Evolutionary conservation across 2,329 filamentous ascomycete species (phyloP), one percentile per base, ranked within the genome.

Genomic region (Albifimbria verrucaria): DNA sequence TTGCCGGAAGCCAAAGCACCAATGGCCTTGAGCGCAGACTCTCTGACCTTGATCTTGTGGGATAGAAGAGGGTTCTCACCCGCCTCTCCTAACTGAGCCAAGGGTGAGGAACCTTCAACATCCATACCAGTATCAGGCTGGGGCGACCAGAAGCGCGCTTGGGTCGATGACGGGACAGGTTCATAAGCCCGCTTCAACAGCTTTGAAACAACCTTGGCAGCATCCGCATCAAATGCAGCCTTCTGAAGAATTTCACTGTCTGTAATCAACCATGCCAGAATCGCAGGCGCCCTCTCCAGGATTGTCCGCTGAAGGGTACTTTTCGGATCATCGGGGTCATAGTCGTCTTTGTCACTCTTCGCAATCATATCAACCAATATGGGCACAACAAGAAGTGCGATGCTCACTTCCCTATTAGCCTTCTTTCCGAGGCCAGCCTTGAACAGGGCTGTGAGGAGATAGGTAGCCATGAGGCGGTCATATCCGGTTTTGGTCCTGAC

Each of bases 231-330:
- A 43, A 87, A 87, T 0, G 92, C 91, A 36, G 90, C 86, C 62
- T 87, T 89, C 69, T 97, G 93, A 50, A 97, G 77, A 54, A 83
- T 80, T 55, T 88, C 84, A 66, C 87, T 91, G 63, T 94, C 90
- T 23, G 85, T 84, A 18, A 96, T 85, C 39, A 97, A 77, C 45
- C 86, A 84, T 17, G 91, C 90, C 51, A 97, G 77, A 11, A 95
- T 81, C 1, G 83, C 80, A 7, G 92, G 90, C 2, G 89, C 85
- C 56, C 83, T 83, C 66, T 93, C 89, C 52, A 85, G 77, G 12
- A 91, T 77, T 9, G 57, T 60, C 18, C 64, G 63, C 47, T 66
- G 65, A 15, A 52, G 57, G 41, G 68, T 63, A 49, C 74, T 70
- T 32, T 77, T 68, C 36, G 70, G 65, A 18, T 67, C 62, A 44